Percentiles rank a stretch among this genome's conserved stretches.
phyloP scores from a whole-genome alignment of 75 land plant species.

The Picea sitchensis region DNA sequence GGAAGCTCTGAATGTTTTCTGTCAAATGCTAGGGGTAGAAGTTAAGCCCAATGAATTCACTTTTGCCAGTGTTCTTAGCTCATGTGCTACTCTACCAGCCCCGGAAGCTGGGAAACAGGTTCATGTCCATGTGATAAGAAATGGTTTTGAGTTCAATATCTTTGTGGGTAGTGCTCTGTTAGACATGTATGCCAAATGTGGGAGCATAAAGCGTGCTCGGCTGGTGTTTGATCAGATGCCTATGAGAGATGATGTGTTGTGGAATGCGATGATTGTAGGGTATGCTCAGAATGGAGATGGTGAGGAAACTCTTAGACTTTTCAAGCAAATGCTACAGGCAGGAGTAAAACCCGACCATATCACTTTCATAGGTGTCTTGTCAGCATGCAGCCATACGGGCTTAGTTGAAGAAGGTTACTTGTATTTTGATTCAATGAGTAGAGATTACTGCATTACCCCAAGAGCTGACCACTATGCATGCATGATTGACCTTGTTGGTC shows the following conservation, averaged over 20 bases:
- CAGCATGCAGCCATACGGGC: slow-evolving; percentile 5
- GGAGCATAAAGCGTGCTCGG: slow-evolving; percentile 7
- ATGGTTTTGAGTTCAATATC: slow-evolving; percentile 9
- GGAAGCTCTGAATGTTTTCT: slow-evolving; percentile 12
- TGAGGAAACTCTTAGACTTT: slow-evolving; percentile 5
- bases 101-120: slow-evolving; percentile 4
- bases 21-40: slow-evolving; percentile 1
- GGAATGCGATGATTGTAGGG: slow-evolving; percentile 23
- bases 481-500: slow-evolving; percentile 24
- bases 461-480: slow-evolving; percentile 24
- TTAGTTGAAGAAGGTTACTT: slow-evolving; percentile 2
- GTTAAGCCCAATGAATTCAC: slow-evolving; percentile 8
- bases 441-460: slow-evolving; percentile 12
- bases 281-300: slow-evolving; percentile 14
- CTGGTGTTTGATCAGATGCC: slow-evolving; percentile 18
- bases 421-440: slow-evolving; percentile 10
- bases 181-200: slow-evolving; percentile 19
- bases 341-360: slow-evolving; percentile 6
- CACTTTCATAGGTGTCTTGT: slow-evolving; percentile 10
- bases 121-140: slow-evolving; percentile 9
- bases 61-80: slow-evolving; percentile 13
- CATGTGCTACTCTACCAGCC: slow-evolving; percentile 15
- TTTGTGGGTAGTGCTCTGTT: slow-evolving; percentile 16
- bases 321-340: slow-evolving; percentile 10
- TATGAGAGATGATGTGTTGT: slow-evolving; percentile 10